Conservation (phyloP, 495 filamentous ascomycete genomes). For the Aspergillus egyptiacus region DNA sequence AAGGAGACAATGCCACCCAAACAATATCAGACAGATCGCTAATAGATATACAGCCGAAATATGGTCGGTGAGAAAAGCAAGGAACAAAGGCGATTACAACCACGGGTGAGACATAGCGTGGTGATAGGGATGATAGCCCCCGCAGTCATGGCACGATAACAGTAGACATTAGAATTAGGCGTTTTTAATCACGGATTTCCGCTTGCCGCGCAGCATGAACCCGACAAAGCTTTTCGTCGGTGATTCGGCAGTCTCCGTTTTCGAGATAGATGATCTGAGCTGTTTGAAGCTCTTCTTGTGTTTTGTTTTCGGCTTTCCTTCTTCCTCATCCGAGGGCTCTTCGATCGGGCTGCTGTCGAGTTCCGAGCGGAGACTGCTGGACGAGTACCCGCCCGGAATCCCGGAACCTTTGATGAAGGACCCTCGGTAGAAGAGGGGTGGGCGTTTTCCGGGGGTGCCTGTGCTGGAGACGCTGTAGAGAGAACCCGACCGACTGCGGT, state of each 20-base stretch:
- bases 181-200: conserved; percentile 20
- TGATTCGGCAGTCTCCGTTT: conserved; percentile 13
- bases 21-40: too few relatives aligned
- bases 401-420: conserved; percentile 43
- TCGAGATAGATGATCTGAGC: conserved; percentile 4
- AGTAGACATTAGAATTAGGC: conserved; percentile 22
- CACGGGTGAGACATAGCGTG: too few relatives aligned
- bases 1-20: too few relatives aligned
- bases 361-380: conserved; percentile 53
- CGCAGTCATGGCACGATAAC: too few relatives aligned
- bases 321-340: not conserved
- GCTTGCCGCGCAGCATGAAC: conserved; percentile 30
- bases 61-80: too few relatives aligned
- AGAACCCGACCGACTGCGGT: conserved; percentile 22
- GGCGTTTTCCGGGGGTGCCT: conserved; percentile 11
- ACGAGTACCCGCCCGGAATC: conserved; percentile 66
- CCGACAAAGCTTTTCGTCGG: conserved; percentile 33
- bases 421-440: conserved; percentile 24
- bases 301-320: conserved; percentile 9
- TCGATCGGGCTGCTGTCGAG: conserved; percentile 49
- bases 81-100: not conserved
- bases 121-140: too few relatives aligned
- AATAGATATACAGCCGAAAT: too few relatives aligned
- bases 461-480: conserved; percentile 26
- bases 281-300: conserved; percentile 21